Conservation (phyloP, 768 basidiomycete genomes). For the Rhizopogon rudus region DNA sequence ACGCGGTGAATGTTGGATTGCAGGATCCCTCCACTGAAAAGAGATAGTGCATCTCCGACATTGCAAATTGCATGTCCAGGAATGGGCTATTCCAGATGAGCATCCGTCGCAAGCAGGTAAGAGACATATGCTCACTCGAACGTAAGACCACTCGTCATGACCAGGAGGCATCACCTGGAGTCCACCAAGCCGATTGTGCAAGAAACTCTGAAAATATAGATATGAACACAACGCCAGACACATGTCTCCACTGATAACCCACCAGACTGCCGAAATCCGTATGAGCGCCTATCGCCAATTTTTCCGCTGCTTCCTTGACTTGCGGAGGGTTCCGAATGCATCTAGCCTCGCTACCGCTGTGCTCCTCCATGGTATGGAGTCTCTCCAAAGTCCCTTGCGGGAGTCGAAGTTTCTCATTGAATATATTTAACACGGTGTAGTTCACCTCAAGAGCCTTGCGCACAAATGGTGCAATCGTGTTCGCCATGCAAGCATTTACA, state of each 20-base stretch:
- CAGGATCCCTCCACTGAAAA: conserved; percentile 48
- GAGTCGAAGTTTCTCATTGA: conserved; percentile 53
- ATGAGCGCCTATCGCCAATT: conserved; percentile 51
- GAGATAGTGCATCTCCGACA: conserved; percentile 54
- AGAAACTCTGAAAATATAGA: conserved; percentile 41
- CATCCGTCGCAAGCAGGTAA: neutral
- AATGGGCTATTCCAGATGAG: conserved; percentile 32
- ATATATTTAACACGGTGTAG: conserved; percentile 45
- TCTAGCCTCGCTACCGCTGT: conserved; percentile 55
- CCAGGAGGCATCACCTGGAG: conserved; percentile 65
- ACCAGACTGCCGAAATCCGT: conserved; percentile 70
- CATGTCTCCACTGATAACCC: conserved; percentile 10
- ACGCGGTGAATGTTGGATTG: too few relatives aligned
- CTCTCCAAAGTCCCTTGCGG: conserved; percentile 40
- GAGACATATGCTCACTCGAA: conserved; percentile 39
- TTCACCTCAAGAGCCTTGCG: conserved; percentile 54
- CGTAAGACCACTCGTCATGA: conserved; percentile 59
- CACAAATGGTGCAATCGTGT: conserved; percentile 48
- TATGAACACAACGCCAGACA: too few relatives aligned
- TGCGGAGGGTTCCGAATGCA: conserved; percentile 45
- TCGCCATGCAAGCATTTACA: conserved; percentile 45
- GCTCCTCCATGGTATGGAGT: conserved; percentile 39
- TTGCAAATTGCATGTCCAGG: conserved; percentile 58
- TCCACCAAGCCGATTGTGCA: conserved; percentile 68
- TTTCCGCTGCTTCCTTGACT: conserved; percentile 20